These are phyloP conservation scores for Psophocarpus tetragonolobus DNA, from an alignment of 306 rosid genomes.

Conservation along the genomic window DNA sequence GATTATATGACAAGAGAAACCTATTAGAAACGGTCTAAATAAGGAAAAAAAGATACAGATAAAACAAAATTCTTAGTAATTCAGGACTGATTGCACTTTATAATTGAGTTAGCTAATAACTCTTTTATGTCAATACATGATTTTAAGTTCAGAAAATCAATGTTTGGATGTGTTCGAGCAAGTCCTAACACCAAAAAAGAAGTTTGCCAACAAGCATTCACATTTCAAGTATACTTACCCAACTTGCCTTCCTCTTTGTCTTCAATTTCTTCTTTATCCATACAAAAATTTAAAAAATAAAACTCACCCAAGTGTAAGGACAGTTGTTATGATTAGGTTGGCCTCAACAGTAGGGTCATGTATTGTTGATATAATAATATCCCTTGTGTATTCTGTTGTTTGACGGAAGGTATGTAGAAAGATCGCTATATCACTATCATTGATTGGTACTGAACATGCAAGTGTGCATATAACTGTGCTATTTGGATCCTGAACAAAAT, in stretches of 20 bases:
- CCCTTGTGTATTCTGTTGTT: constrained; percentile 57
- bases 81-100: neutral
- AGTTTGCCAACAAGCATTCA: constrained; percentile 23
- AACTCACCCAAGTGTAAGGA: constrained; percentile 74
- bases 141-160: neutral
- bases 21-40: constrained; percentile 30
- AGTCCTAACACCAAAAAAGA: neutral
- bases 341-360: constrained; percentile 77
- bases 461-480: constrained; percentile 68
- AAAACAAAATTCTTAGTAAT: constrained; percentile 1
- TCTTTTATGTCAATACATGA: neutral
- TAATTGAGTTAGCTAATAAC: neutral
- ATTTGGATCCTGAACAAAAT: constrained; percentile 61
- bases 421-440: constrained; percentile 45
- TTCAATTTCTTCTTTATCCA: neutral
- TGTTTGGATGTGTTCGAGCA: no score
- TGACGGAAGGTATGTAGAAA: constrained; percentile 67
- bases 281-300: neutral
- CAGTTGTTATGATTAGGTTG: constrained; percentile 70
- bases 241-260: neutral
- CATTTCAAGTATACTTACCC: constrained; percentile 53
- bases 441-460: constrained; percentile 59
- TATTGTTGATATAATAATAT: constrained; percentile 60
- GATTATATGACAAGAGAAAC: constrained; percentile 35
- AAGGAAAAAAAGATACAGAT: constrained; percentile 6